phyloP scores from a whole-genome alignment of 192 early-diverging fungal genomes.

The Podila clonocystis region DNA sequence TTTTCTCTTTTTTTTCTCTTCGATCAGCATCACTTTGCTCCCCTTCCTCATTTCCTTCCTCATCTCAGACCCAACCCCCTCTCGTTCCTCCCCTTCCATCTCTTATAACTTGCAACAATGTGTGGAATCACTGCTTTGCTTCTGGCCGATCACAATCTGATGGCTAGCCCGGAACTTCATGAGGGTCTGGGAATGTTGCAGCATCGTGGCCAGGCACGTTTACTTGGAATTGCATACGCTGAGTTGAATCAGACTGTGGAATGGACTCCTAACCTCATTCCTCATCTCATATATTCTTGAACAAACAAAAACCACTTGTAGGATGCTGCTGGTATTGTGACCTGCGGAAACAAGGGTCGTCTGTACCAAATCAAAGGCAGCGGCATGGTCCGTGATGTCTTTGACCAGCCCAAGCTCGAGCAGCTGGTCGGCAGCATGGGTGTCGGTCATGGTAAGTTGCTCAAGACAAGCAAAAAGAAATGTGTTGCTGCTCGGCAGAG shows the following conservation, averaged over 20 bases:
- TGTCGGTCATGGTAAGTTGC: conserved; percentile 91
- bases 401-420: conserved; percentile 81
- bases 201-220: conserved; percentile 96
- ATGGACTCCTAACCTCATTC: background rate
- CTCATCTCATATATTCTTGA: background rate
- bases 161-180: conserved; percentile 88
- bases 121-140: conserved; percentile 91
- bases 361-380: conserved; percentile 99
- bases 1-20: background rate
- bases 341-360: conserved; percentile 95
- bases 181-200: conserved; percentile 96
- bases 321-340: conserved; percentile 99
- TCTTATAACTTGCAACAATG: conserved; percentile 60
- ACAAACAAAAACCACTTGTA: too few relatives aligned
- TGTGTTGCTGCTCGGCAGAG: background rate
- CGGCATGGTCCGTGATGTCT: conserved; percentile 99
- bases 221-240: background rate
- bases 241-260: too few relatives aligned
- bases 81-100: background rate
- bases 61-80: background rate
- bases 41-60: background rate
- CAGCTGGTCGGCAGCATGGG: conserved; percentile 90
- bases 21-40: conserved; percentile 4
- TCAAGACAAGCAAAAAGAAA: background rate
- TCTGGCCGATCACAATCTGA: conserved; percentile 78